Conservation (phyloP, 768 basidiomycete species). For the Boletus insuetus region DNA sequence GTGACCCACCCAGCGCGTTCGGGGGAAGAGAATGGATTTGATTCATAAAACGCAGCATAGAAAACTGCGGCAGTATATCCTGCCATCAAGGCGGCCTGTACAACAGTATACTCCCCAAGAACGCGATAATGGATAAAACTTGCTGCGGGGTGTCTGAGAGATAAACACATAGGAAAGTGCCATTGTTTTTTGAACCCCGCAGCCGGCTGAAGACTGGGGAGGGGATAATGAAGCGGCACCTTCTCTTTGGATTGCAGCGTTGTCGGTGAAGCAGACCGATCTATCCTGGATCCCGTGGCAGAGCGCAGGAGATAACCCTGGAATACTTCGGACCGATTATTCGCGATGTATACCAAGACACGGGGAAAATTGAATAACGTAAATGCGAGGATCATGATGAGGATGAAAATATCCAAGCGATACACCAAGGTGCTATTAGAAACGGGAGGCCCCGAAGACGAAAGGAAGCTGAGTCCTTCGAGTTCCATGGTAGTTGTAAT, state of each 20-base stretch:
- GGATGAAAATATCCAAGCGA: constrained; percentile 44
- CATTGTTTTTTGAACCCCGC: constrained; percentile 12
- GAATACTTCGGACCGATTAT: constrained; percentile 43
- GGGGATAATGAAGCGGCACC: neutral
- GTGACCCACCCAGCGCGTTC: constrained; percentile 52
- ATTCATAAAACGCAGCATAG: constrained; percentile 49
- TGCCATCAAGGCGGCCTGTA: constrained; percentile 44
- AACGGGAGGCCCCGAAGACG: no score
- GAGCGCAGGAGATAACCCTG: constrained; percentile 48
- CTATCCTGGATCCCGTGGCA: neutral
- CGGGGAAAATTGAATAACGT: constrained; percentile 47
- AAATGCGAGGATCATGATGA: constrained; percentile 38
- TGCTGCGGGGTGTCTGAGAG: constrained; percentile 44
- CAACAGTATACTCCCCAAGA: constrained; percentile 47
- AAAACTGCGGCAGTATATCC: constrained; percentile 46
- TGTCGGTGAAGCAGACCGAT: neutral
- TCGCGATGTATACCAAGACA: constrained; percentile 47
- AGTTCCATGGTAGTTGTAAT: constrained; percentile 4
- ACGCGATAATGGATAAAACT: constrained; percentile 41
- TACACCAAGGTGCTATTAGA: constrained; percentile 13
- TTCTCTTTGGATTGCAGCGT: neutral
- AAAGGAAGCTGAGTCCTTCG: neutral
- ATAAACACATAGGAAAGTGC: constrained; percentile 36
- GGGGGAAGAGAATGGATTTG: constrained; percentile 48
- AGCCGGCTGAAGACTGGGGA: constrained; percentile 1